A percentile compares a stretch with the other conserved stretches of the same genome.
phyloP scores from a whole-genome alignment of 305 asterid species.

The Stenogyne calaminthoides region DNA sequence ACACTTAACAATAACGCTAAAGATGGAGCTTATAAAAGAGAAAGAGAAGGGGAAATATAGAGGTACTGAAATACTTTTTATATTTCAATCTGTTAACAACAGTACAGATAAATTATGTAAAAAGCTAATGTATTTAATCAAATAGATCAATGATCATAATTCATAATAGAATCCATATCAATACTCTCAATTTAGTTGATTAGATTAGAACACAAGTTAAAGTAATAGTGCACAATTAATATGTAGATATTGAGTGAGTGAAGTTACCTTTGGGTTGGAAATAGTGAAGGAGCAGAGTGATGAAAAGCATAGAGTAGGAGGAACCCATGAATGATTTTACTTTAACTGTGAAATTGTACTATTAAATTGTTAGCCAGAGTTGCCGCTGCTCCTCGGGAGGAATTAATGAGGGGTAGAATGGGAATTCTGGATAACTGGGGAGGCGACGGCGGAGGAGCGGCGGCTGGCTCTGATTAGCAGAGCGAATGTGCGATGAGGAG shows the following conservation, averaged over 20 bases:
- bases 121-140: not conserved
- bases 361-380: not conserved
- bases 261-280: slow-evolving; percentile 29
- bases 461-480: not conserved
- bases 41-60: no score
- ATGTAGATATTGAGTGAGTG: not conserved
- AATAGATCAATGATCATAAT: not conserved
- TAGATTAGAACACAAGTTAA: not conserved
- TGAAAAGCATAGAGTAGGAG: slow-evolving; percentile 18
- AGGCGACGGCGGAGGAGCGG: slow-evolving; percentile 22
- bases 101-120: not conserved
- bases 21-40: not conserved
- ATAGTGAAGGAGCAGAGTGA: slow-evolving; percentile 30
- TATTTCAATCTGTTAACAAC: not conserved
- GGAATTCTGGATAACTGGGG: not conserved
- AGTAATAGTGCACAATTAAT: no score
- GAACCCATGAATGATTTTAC: slow-evolving; percentile 26
- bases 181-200: not conserved
- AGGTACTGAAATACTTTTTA: no score
- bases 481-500: slow-evolving; percentile 11
- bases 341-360: not conserved
- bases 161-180: not conserved
- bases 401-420: not conserved
- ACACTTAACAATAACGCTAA: not conserved
- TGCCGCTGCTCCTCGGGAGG: slow-evolving; percentile 6